These are phyloP conservation scores for Trichocomaceae sp. DNA, from an alignment of 2,329 filamentous ascomycete species.

Conservation along the genomic window DNA sequence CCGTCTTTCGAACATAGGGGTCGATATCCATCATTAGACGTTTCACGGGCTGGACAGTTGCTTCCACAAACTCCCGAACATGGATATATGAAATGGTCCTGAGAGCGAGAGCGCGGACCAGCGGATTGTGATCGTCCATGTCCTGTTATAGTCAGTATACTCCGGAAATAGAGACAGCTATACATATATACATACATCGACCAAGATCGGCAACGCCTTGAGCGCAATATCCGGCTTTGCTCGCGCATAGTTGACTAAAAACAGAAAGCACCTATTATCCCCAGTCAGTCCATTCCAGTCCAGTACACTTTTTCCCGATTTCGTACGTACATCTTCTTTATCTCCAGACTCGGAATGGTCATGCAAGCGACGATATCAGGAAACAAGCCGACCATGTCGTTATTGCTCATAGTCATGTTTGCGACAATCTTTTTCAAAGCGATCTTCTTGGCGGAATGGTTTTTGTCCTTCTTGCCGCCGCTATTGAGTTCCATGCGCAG, in stretches of 20 bases:
- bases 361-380: conserved; percentile 94
- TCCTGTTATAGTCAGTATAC: conserved; percentile 50
- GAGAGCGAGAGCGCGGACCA: conserved; percentile 84
- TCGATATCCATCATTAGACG: conserved; percentile 76
- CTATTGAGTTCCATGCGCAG: conserved; percentile 88
- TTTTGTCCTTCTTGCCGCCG: conserved; percentile 97
- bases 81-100: conserved; percentile 97
- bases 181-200: conserved; percentile 52
- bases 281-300: conserved; percentile 13
- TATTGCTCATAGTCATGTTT: conserved; percentile 99
- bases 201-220: conserved; percentile 81
- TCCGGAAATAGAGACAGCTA: background rate
- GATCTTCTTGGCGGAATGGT: conserved; percentile 89
- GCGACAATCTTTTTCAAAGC: conserved; percentile 98
- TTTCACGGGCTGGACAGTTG: conserved; percentile 78
- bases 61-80: conserved; percentile 90
- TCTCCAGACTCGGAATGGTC: conserved; percentile 88
- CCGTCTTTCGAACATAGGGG: conserved; percentile 95
- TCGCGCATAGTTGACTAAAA: conserved; percentile 92
- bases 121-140: conserved; percentile 85
- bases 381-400: conserved; percentile 97
- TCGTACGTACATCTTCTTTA: conserved; percentile 99
- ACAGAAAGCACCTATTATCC: conserved; percentile 78
- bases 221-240: conserved; percentile 90
- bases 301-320: too few species aligned